These are phyloP conservation scores for Martiniozyma abietophila DNA, from an alignment of 805 yeast genomes.

Conservation along the genomic window DNA sequence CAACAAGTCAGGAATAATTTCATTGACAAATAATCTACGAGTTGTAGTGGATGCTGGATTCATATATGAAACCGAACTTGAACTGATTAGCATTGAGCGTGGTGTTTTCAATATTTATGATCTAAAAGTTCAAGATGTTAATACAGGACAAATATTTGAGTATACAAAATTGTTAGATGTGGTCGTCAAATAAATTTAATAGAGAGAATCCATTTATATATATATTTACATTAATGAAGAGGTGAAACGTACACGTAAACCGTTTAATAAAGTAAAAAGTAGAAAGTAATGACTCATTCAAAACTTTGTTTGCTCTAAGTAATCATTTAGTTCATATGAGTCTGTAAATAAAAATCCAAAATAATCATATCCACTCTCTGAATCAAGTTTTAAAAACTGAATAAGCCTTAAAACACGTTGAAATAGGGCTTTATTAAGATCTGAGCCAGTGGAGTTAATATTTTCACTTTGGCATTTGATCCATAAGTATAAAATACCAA, in stretches of 20 bases:
- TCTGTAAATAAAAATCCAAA: conserved; percentile 25
- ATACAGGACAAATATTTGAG: conserved; percentile 58
- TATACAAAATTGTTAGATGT: conserved; percentile 66
- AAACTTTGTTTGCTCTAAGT: conserved; percentile 11
- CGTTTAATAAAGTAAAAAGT: background rate
- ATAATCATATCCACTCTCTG: conserved; percentile 14
- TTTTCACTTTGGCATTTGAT: conserved; percentile 17
- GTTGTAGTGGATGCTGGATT: conserved; percentile 51
- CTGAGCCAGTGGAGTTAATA: conserved; percentile 7
- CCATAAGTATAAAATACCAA: conserved; percentile 22
- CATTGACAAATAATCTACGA: conserved; percentile 56
- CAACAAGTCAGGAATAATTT: conserved; percentile 46
- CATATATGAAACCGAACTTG: conserved; percentile 55
- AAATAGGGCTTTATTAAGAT: conserved; percentile 14
- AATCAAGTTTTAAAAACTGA: conserved; percentile 18
- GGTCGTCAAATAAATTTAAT: conserved; percentile 33
- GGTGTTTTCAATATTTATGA: conserved; percentile 62
- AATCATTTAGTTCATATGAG: conserved; percentile 18
- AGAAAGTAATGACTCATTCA: background rate
- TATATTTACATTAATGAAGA: too few relatives aligned
- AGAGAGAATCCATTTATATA: background rate
- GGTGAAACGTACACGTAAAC: background rate
- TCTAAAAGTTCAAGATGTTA: conserved; percentile 52
- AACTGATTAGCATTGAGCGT: conserved; percentile 49
- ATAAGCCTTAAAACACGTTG: conserved; percentile 17